These are phyloP conservation scores for Suillus fuscotomentosus DNA, from an alignment of 768 basidiomycete genomes.

Conservation along the genomic window DNA sequence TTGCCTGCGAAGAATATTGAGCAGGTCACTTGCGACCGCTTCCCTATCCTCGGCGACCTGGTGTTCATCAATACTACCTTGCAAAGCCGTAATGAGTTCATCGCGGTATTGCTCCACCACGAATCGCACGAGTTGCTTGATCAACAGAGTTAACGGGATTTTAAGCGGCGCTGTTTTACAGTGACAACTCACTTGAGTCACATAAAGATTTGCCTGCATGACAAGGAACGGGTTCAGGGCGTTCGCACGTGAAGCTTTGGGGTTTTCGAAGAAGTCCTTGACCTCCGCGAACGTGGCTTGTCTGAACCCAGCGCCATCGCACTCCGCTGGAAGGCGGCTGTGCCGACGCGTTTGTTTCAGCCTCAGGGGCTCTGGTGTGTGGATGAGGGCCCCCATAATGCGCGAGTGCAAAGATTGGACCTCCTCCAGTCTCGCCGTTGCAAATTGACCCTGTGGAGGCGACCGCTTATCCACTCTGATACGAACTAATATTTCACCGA, in stretches of 20 bases:
- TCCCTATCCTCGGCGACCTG: conserved; percentile 74
- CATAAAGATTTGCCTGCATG: conserved; percentile 90
- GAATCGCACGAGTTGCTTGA: conserved; percentile 88
- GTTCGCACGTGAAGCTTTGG: conserved; percentile 80
- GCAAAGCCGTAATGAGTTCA: conserved; percentile 70
- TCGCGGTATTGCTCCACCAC: conserved; percentile 92
- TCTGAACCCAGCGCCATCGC: conserved; percentile 68
- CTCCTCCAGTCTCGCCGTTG: conserved; percentile 81
- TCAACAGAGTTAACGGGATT: neutral
- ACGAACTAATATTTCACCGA: conserved; percentile 84
- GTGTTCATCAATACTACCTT: conserved; percentile 61
- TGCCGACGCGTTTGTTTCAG: conserved; percentile 58
- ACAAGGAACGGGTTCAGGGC: conserved; percentile 89
- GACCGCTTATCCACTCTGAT: conserved; percentile 86
- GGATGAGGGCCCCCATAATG: conserved; percentile 70
- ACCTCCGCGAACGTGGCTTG: conserved; percentile 87
- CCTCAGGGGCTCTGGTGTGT: conserved; percentile 73
- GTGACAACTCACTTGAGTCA: conserved; percentile 70
- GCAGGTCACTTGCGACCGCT: conserved; percentile 81
- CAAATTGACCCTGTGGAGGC: conserved; percentile 82
- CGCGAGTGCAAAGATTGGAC: conserved; percentile 77
- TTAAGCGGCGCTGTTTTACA: neutral
- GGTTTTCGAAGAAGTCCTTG: conserved; percentile 89
- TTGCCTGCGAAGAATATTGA: conserved; percentile 82
- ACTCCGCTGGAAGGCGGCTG: conserved; percentile 53